Base-by-base conservation (phyloP, 2,329 filamentous ascomycete genomes). In the Diaporthe citrichinensis region DNA sequence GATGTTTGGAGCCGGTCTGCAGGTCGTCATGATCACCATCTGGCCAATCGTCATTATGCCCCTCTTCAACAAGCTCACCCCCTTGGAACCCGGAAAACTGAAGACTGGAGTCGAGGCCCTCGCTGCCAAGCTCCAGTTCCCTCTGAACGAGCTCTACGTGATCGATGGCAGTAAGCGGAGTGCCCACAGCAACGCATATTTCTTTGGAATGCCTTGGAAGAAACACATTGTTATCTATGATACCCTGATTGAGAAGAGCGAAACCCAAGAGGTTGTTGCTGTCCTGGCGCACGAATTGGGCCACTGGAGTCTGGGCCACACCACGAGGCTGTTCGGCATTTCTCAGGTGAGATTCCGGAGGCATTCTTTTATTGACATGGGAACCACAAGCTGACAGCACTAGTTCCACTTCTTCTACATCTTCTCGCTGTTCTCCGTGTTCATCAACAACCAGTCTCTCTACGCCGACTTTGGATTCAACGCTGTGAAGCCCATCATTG, bases 141-240 rank as follows among this genome's bases (percentile, higher is more conserved):
- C 97, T 2, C 92, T 99, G 41, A 92, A 94, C 78, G 95, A 98
- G 82, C 90, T 99, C 59, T 95, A 98, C 82, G 96, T 98, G 81
- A 99, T 99, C 81, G 95, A 98, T 83, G 95, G 95, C 68, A 96
- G 94, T 87, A 96, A 96, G 88, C 91, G 95, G 80, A 95, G 93
- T 82, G 94, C 94, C 34, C 95, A 98, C 86, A 95, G 93, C 86
- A 98, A 98, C 82, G 94, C 95, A 28, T 98, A 97, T 86, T 99
- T 99, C 87, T 98, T 97, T 81, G 97, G 97, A 76, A 91, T 99
- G 74, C 97, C 97, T 57, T 99, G 96, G 96, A 98, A 98, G 91
- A 98, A 98, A 91, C 97, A 98, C 88, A 99, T 99, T 87, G 97
- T 99, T 81, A 97, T 99, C 82, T 99, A 98, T 84, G 97, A 99